Evolutionary conservation across 352 stramenopile genomes (phyloP).

Genomic region (Vaucheria bursata): DNA sequence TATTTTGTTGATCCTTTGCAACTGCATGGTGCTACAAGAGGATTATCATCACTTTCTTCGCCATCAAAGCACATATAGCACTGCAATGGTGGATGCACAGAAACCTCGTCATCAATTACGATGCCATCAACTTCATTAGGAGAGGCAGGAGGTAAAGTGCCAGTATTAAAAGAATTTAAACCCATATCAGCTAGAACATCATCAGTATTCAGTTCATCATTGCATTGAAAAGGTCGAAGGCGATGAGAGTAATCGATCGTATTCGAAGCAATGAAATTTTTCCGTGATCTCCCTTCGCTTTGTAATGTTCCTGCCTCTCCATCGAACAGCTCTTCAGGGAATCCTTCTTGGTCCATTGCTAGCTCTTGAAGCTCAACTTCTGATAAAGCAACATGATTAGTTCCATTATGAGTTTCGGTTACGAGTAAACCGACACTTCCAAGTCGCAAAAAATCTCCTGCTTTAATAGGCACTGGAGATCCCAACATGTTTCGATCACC

Average conservation of each 20-base stretch:
- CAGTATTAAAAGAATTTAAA: neutral
- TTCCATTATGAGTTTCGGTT: conserved; percentile 63
- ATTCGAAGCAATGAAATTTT: no score
- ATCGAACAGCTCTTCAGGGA: conserved; percentile 32
- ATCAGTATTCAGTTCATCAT: no score
- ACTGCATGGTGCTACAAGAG: conserved; percentile 68
- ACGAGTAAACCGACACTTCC: conserved; percentile 71
- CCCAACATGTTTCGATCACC: conserved; percentile 70
- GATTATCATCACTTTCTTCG: conserved; percentile 65
- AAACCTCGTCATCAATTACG: neutral
- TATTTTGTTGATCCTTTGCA: conserved; percentile 78
- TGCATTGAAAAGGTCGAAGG: no score
- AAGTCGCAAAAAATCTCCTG: conserved; percentile 70
- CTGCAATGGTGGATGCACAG: conserved; percentile 22
- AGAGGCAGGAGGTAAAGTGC: neutral
- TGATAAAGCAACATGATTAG: neutral
- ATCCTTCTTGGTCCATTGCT: conserved; percentile 49
- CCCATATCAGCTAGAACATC: no score
- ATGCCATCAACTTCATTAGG: neutral
- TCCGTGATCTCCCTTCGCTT: neutral
- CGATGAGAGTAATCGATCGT: no score
- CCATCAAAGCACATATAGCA: conserved; percentile 82
- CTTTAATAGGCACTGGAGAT: conserved; percentile 60
- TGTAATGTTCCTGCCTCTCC: neutral
- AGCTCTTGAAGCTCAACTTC: conserved; percentile 47